A percentile compares a stretch with the other conserved stretches of the same genome.
Evolutionary conservation across 2,329 filamentous ascomycete species (phyloP).

Genomic region (Sclerotinia borealis): DNA sequence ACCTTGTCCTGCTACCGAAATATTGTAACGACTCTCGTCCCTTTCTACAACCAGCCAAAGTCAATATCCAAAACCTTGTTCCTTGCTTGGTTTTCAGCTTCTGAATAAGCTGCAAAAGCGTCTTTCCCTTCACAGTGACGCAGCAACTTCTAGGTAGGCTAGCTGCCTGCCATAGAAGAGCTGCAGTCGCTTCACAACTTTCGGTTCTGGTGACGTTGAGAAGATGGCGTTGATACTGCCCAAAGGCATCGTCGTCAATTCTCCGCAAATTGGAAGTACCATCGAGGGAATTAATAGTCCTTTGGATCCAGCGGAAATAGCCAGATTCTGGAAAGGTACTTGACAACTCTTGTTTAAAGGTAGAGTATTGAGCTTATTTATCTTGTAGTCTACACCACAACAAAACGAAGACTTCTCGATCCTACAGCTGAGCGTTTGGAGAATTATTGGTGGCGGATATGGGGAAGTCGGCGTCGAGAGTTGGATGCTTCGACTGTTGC

Average conservation of each 20-base stretch:
- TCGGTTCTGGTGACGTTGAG: constrained; percentile 15
- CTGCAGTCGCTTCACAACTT: constrained; percentile 23
- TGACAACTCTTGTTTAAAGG: background rate
- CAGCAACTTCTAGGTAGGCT: constrained; percentile 31
- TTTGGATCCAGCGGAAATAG: constrained; percentile 44
- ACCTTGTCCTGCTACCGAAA: background rate
- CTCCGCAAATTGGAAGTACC: constrained; percentile 45
- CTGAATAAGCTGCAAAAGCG: background rate
- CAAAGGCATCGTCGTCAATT: constrained; percentile 52
- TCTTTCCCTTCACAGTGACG: constrained; percentile 17
- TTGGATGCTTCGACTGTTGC: constrained; percentile 50
- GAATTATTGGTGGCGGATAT: constrained; percentile 62
- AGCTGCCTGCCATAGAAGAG: constrained; percentile 28
- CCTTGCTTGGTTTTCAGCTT: constrained; percentile 4
- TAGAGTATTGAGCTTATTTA: constrained; percentile 16
- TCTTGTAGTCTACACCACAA: constrained; percentile 52
- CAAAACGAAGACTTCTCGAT: constrained; percentile 51
- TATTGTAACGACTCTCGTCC: background rate
- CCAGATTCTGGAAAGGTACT: constrained; percentile 52
- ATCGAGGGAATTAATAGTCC: constrained; percentile 44
- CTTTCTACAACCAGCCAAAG: background rate
- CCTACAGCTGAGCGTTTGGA: constrained; percentile 58
- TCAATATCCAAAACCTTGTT: background rate
- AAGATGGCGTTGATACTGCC: constrained; percentile 44
- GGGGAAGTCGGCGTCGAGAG: constrained; percentile 44